Evolutionary conservation across 306 rosid genomes (phyloP), one percentile per base, ranked within the genome.

Genomic region (Ceratonia siliqua): DNA sequence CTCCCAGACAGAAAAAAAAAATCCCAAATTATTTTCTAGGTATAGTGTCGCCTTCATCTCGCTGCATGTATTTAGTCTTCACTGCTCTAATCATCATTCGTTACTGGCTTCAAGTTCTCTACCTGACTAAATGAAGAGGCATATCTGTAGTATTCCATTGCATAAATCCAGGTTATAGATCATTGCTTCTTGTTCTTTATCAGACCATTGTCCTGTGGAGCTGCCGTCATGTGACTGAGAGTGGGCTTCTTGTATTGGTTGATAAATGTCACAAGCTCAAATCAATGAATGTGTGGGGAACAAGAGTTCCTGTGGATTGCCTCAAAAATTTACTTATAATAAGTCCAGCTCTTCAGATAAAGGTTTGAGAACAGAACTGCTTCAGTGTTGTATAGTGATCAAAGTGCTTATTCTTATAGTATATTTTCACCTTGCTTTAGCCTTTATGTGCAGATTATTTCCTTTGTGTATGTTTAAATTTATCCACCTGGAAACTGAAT

Each of bases 191-290:
- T 45, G 63, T 80, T 38, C 55, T 59, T 77, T 18, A 75, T 33
- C 86, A 95, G 98, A 86, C 91, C 22, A 79, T 90, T 71, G 92
- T 87, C 63, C 89, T 95, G 13, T 95, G 99, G 98, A 90, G 98
- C 84, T 95, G 99, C 74, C 92, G 89, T 30, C 98, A 95, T 15
- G 91, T 95, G 49, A 90, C 96, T 0, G 91, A 89, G 87, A 79
- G 21, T 2, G 99, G 99, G 7, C 97, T 95, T 52, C 62, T 85
- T 39, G 85, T 65, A 20, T 81, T 95, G 6, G 96, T 92, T 61
- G 87, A 82, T 55, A 88, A 89, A 76, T 95, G 99, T 68, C 79
- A 75, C 27, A 85, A 86, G 75, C 97, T 95, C 21, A 88, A 89
- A 72, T 87, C 93, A 18, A 86, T 95, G 82, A 92, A 92, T 52